Base-by-base conservation (phyloP, 2,329 filamentous ascomycete genomes). In the Claviceps monticola region DNA sequence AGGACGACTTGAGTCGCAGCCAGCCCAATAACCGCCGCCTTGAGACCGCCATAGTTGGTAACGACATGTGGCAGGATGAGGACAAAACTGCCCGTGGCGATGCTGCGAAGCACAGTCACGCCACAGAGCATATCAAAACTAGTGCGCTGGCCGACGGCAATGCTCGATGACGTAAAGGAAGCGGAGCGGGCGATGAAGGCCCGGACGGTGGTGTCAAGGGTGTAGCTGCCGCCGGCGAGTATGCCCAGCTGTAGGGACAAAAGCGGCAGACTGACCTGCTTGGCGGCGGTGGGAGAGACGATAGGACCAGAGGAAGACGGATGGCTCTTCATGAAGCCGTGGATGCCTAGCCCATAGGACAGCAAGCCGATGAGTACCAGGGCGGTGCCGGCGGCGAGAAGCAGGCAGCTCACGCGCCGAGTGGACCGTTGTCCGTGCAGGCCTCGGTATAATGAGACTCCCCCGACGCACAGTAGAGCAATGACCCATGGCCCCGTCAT, bases 91-190 rank as follows among this genome's bases (percentile, higher is more conserved):
- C 74, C 75, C 0, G 68, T 65, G 4, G 66, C 58, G 16, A 75
- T 46, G 13, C 62, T 66, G 21, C 71, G 67, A 62, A 72, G 67
- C 39, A 69, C 64, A 2, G 62, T 54, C 2, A 75, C 64, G 34
- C 65, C 70, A 3, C 65, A 68, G 26, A 68, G 62, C 74, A 78
- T 77, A 56, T 78, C 74, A 14, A 66, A 66, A 16, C 69, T 70
- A 57, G 67, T 73, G 34, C 74, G 69, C 50, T 74, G 65, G 23
- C 68, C 68, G 13, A 70, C 62, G n/a, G 64, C 64, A 23, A 76
- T 64, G 58, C 68, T 76, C 5, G 71, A 66, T 3, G 68, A 71
- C 0, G 73, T 76, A 55, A 74, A 77, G 46, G 70, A 69, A 7
- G 74, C 71, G 36, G 73, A 76, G n/a, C 68, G 66, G 26, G 66